Base-by-base conservation (phyloP, 2,329 filamentous ascomycete genomes). In the Diplodia mutila region DNA sequence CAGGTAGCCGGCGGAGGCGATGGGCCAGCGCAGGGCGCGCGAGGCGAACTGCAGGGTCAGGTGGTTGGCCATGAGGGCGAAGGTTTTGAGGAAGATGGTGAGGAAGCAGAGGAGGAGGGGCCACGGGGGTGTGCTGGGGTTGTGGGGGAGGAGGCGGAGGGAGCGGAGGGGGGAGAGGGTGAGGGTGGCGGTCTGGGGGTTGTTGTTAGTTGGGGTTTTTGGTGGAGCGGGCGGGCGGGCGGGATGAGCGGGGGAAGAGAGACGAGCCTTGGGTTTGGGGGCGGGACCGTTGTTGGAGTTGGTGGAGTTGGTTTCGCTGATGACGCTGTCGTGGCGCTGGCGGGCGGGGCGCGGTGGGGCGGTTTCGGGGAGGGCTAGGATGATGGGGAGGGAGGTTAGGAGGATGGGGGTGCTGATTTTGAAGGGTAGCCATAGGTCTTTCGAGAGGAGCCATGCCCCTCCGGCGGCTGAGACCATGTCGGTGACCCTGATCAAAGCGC, bases 11-110 rank as follows among this genome's bases (percentile, higher is more conserved):
- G 54, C 54, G 7, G 42, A 27, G 21, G 65, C 54, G 48, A 67
- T 37, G 14, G 39, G 46, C 29, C 54, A 53, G 29, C 12, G 27
- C 2, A 67, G 53, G 3, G 42, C n/a, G n/a, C 48, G 49, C 16
- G 65, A 67, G 7, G 65, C 65, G 54, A 39, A 67, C 11, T 67
- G 65, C 7, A 67, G 65, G 32, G n/a, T 25, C 14, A 61, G 46
- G n/a, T 54, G 48, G 54, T 52, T 29, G 29, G 39, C 39, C 54
- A 59, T 59, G 21, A 67, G 65, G 42, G 65, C 65, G 39, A 67
- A 67, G 32, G 65, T 67, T 25, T 67, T 67, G 27, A 67, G 53
- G 65, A 53, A 46, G 65, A 67, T 55, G 32, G 54, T 52, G 21
- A 48, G 14, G 53, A 67, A 34, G 32, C 21, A 27, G 16, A 67